Base-by-base conservation (phyloP, 2,329 filamentous ascomycete species). In the Pseudocercospora pini-densiflorae region DNA sequence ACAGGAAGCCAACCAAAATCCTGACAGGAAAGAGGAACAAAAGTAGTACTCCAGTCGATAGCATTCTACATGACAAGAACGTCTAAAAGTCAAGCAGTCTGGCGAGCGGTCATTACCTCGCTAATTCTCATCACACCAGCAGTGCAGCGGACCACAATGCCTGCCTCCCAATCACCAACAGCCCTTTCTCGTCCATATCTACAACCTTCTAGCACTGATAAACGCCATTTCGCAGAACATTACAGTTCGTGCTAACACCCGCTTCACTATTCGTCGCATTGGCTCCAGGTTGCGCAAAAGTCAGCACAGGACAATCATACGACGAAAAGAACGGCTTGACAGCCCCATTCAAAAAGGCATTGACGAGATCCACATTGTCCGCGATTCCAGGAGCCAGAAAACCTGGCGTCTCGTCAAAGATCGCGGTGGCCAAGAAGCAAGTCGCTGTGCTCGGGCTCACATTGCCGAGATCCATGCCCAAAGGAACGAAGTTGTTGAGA, bases 401-500 rank as follows among this genome's bases (percentile, higher is more conserved):
- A 19, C 66, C 68, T 3, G 73, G 74, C 27, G 70, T 67, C 33
- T 70, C 61, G 49, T 75, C 74, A 40, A 74, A 69, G 55, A 75
- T 51, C 21, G 71, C 68, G 9, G 65, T 65, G 36, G 70, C 66
- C 36, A 75, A 55, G 69, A 75, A 75, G 66, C 74, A 75, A 23
- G 65, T 70, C 10, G 72, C 64, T 36, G 62, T 14, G 8, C 57
- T 36, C 10, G 73, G 66, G 12, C 64, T 70, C 49, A 70, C 45
- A 31, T 31, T 45, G 40, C 58, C 66, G 14, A 72, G 40, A 53
- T 75, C 67, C 12, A 69, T 53, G 45, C 65, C 68, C 24, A 74
- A 61, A 1, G 74, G 74, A 6, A 75, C 71, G 61, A 75, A 76
- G 63, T 74, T 75, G 63, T 69, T 68, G 10, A 73, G 33, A 16